phyloP scores from a whole-genome alignment of 352 stramenopile genomes.

The Phytophthora sansomeana region DNA sequence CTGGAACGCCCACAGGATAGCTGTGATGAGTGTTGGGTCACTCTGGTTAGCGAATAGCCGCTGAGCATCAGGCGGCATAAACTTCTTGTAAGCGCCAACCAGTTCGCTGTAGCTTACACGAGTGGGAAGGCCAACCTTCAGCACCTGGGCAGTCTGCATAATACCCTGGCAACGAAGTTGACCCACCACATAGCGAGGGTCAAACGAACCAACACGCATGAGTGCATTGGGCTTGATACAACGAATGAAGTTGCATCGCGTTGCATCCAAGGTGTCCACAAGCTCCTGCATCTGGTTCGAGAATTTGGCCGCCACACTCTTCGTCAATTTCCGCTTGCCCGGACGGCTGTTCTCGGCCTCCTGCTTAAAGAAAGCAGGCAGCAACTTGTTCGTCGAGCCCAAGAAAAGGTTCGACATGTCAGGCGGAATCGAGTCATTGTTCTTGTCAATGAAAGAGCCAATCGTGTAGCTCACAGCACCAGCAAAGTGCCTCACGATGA shows the following conservation, averaged over 20 bases:
- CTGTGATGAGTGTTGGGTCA: conserved; percentile 86
- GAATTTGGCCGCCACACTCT: conserved; percentile 83
- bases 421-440: conserved; percentile 89
- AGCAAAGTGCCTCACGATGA: conserved; percentile 92
- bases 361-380: conserved; percentile 74
- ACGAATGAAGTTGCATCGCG: conserved; percentile 90
- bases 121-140: conserved; percentile 91
- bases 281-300: conserved; percentile 90
- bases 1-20: conserved; percentile 91
- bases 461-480: conserved; percentile 91
- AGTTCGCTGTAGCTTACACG: conserved; percentile 92
- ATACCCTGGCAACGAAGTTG: conserved; percentile 92
- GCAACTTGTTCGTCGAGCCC: conserved; percentile 67
- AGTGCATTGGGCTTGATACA: conserved; percentile 93
- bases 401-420: conserved; percentile 89
- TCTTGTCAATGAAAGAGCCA: conserved; percentile 92
- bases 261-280: conserved; percentile 86
- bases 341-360: conserved; percentile 59
- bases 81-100: conserved; percentile 84
- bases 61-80: conserved; percentile 74
- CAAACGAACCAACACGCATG: conserved; percentile 79
- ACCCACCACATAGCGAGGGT: conserved; percentile 90
- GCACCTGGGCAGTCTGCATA: conserved; percentile 88
- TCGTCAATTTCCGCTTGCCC: conserved; percentile 83
- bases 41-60: conserved; percentile 84